Base-by-base conservation (phyloP, 768 basidiomycete genomes). In the Steccherinum ochraceum region DNA sequence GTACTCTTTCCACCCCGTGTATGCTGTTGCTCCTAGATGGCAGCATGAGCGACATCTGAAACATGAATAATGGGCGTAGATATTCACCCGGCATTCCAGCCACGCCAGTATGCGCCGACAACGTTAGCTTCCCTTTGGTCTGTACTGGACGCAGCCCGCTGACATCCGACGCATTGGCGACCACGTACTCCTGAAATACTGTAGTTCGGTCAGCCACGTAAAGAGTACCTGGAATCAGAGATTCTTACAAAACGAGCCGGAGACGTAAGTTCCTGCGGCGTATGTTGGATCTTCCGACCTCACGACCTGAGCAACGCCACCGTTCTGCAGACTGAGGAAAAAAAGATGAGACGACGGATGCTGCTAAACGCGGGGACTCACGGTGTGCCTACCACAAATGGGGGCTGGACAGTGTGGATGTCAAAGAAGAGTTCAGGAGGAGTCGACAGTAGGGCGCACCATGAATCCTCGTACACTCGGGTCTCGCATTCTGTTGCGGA, bases 71-170 rank as follows among this genome's bases (percentile, higher is more conserved):
- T n/a, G n/a, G n/a, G n/a, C n/a, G n/a, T n/a, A n/a, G n/a, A n/a
- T n/a, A n/a, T n/a, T 64, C 58, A 18, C 66, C 64, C 3, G 65
- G 58, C 68, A 68, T 80, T 11, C 81, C 81, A 2, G 71, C 67
- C 1, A 74, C 72, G 13, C 81, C 79, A 24, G 79, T 59, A 54
- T 73, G 78, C 0, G 64, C 64, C 0, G 72, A 69, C 76, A 74
- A 80, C 0, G 79, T 77, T 3, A 81, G 60, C 3, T 69, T 67
- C 26, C 71, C 57, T 48, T 71, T 63, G 54, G 78, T 77, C 35
- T 73, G 51, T 39, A 78, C 50, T 4, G 72, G 52, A 2, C 45
- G 40, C 46, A 65, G 55, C 7, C 52, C 51, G 1, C 49, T 40
- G 12, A 67, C 48, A 30, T 62, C 54, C 16, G 57, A 56, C n/a